Percentiles rank a stretch among this genome's conserved stretches.
Evolutionary conservation across 1,284 basidiomycete genomes (phyloP).

Genomic region (Microbotryum intermedium): DNA sequence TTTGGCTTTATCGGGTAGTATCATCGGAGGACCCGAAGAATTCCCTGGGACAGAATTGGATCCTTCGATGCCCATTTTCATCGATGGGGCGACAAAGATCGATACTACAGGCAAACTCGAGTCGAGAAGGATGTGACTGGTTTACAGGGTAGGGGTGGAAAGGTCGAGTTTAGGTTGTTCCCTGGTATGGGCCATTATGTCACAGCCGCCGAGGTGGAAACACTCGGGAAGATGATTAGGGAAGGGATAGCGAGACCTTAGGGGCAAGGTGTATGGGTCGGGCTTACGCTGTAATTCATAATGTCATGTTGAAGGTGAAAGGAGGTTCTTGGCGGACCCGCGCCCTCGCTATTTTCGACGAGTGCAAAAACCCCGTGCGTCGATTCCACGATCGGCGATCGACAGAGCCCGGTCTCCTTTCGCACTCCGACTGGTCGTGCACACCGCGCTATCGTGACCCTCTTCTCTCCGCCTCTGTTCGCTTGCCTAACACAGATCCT

Average conservation of each 20-base stretch:
- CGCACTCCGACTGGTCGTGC: no score
- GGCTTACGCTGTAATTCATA: no score
- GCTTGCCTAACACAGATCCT: no score
- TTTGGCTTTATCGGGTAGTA: not conserved
- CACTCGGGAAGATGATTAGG: not conserved
- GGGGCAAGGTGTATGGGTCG: no score
- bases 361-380: no score
- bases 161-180: not conserved
- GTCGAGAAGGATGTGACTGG: slow-evolving; percentile 1
- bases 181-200: slow-evolving; percentile 1
- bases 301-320: no score
- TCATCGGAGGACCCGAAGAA: not conserved
- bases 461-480: no score
- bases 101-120: not conserved
- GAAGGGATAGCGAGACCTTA: not conserved
- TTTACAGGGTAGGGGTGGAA: not conserved
- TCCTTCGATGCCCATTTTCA: not conserved
- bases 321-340: no score
- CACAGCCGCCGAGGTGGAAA: not conserved
- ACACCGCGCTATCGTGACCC: no score
- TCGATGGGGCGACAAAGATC: not conserved
- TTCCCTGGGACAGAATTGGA: not conserved
- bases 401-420: no score
- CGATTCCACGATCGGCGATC: no score
- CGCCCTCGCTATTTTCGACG: no score